Conservation (phyloP, 805 yeast genomes). For the Hemisphaericaspora nanyangensis region DNA sequence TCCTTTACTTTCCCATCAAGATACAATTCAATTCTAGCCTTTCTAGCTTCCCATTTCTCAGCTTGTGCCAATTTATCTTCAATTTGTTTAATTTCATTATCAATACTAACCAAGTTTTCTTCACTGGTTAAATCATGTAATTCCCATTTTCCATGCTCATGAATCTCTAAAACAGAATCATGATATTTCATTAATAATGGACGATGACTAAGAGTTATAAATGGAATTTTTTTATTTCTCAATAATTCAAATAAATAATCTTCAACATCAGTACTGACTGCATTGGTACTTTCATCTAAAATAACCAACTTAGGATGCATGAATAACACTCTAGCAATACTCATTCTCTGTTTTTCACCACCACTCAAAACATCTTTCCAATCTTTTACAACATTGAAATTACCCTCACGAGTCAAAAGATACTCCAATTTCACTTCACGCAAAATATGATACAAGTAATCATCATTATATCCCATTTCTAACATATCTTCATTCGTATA, state of each 20-base stretch:
- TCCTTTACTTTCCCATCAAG: constrained; percentile 41
- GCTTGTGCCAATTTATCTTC: constrained; percentile 58
- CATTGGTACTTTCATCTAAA: constrained; percentile 92
- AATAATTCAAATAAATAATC: constrained; percentile 77
- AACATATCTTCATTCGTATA: constrained; percentile 73
- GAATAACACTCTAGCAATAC: constrained; percentile 81
- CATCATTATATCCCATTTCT: constrained; percentile 67
- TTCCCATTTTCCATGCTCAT: constrained; percentile 45
- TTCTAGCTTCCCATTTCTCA: constrained; percentile 55
- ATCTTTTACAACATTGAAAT: constrained; percentile 53
- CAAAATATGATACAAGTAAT: constrained; percentile 60
- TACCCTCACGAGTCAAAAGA: constrained; percentile 63
- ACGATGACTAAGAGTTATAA: constrained; percentile 79
- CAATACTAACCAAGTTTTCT: constrained; percentile 63
- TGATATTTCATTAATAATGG: constrained; percentile 84
- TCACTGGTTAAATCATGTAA: constrained; percentile 61
- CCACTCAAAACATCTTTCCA: constrained; percentile 95
- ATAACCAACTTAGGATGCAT: constrained; percentile 79
- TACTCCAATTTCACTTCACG: constrained; percentile 79
- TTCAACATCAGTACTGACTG: constrained; percentile 85
- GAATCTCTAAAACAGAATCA: constrained; percentile 66
- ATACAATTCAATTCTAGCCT: constrained; percentile 51
- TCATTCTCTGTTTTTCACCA: constrained; percentile 91
- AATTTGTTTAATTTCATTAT: constrained; percentile 69
- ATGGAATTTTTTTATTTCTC: constrained; percentile 65